phyloP scores from a whole-genome alignment of 345 rosid species.

The Stellera chamaejasme region DNA sequence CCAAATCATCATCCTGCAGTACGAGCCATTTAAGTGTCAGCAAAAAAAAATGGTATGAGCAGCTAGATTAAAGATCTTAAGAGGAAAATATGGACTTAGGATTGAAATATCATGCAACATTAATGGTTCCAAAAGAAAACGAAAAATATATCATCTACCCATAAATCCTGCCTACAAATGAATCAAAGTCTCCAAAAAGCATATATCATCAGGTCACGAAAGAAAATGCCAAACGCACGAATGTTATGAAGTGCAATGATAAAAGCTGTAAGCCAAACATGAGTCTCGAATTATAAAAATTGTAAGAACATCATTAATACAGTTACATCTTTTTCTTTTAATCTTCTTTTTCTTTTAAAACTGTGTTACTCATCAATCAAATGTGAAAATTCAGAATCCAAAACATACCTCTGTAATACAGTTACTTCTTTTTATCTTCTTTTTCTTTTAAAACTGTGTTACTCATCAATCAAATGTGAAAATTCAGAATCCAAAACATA shows the following conservation, averaged over 20 bases:
- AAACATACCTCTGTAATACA: constrained; percentile 70
- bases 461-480: not conserved
- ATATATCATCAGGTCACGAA: not conserved
- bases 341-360: no score
- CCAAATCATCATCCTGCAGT: constrained; percentile 68
- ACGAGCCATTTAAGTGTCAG: constrained; percentile 20
- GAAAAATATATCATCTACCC: not conserved
- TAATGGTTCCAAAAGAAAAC: constrained; percentile 5
- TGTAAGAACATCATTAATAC: not conserved
- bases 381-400: constrained; percentile 3
- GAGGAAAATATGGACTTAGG: constrained; percentile 9
- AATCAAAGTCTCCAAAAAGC: not conserved
- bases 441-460: no score
- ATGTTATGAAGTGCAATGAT: no score
- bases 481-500: constrained; percentile 17
- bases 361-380: not conserved
- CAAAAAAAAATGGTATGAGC: constrained; percentile 20
- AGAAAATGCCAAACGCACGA: not conserved
- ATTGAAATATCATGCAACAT: constrained; percentile 6
- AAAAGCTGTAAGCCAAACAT: not conserved
- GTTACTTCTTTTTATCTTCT: not conserved
- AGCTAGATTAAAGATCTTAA: constrained; percentile 6
- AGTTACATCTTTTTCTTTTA: no score
- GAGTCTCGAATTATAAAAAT: not conserved
- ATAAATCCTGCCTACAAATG: not conserved